A percentile compares a stretch with the other conserved stretches of the same genome.
phyloP scores from a whole-genome alignment of 2,329 filamentous ascomycete species.

The Nemania abortiva region DNA sequence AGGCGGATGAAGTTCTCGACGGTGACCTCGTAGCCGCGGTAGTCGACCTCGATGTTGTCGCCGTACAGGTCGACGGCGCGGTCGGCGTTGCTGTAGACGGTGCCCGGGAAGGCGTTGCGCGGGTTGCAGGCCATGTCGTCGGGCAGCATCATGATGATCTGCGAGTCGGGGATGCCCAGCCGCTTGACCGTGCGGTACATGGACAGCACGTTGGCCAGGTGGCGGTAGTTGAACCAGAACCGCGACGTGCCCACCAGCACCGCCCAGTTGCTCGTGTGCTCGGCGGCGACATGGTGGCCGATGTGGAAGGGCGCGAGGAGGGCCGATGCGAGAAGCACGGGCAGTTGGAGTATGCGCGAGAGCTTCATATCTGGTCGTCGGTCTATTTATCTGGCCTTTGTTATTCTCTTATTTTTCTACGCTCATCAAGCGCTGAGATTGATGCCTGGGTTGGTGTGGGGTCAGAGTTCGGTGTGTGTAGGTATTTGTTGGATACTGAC shows the following conservation, averaged over 20 bases:
- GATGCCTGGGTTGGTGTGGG: neutral
- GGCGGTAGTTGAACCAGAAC: constrained; percentile 99
- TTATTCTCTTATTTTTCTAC: no score
- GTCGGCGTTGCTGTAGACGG: constrained; percentile 98
- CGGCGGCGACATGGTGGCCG: constrained; percentile 64
- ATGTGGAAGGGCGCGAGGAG: constrained; percentile 57
- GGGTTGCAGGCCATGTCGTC: constrained; percentile 99
- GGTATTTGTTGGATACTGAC: no score
- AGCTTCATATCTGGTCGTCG: constrained; percentile 61
- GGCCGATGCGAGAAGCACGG: no score
- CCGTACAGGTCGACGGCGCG: constrained; percentile 96
- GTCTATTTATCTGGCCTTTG: neutral
- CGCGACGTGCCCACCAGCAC: constrained; percentile 98
- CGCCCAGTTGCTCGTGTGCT: constrained; percentile 99
- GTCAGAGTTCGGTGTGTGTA: neutral
- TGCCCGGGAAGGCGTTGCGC: constrained; percentile 96
- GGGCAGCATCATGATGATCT: constrained; percentile 99
- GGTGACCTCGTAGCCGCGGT: constrained; percentile 96
- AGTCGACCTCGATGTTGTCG: constrained; percentile 99
- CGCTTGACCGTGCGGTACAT: constrained; percentile 98
- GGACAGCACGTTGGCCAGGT: constrained; percentile 96
- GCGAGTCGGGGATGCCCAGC: constrained; percentile 95
- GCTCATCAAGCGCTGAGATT: no score
- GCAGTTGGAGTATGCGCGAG: constrained; percentile 56
- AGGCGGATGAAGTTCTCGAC: constrained; percentile 98